Conservation (phyloP, 2,329 filamentous ascomycete genomes). For the Sporothrix phasma region DNA sequence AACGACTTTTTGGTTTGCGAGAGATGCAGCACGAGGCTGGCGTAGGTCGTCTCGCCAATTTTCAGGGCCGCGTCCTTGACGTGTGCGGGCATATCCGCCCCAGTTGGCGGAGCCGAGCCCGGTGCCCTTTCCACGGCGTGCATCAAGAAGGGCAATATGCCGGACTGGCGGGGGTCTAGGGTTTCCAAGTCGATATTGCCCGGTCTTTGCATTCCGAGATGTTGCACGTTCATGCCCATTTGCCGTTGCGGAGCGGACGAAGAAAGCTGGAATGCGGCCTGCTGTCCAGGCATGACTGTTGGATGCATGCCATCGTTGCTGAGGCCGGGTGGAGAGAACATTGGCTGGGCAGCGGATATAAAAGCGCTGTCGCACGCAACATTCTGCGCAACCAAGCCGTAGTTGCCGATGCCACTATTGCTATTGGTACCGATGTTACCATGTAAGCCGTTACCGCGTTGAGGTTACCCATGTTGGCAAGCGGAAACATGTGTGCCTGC, state of each 20-base stretch:
- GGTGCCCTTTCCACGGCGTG: not conserved
- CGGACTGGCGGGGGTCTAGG: slow-evolving; percentile 11
- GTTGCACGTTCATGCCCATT: not conserved
- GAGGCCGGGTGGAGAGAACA: slow-evolving; percentile 15
- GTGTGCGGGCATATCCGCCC: slow-evolving; percentile 22
- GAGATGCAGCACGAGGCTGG: slow-evolving; percentile 57
- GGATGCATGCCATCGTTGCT: slow-evolving; percentile 9
- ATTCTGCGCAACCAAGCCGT: slow-evolving; percentile 29
- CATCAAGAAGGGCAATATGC: not conserved
- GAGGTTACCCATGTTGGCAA: slow-evolving; percentile 20
- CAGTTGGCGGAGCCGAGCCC: not conserved
- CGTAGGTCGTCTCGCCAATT: slow-evolving; percentile 63
- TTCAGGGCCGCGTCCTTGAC: slow-evolving; percentile 61
- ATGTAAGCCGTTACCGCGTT: not conserved
- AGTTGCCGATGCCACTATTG: slow-evolving; percentile 5
- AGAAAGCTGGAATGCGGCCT: not conserved
- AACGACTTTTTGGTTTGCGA: slow-evolving; percentile 47
- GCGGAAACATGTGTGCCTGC: slow-evolving; percentile 16
- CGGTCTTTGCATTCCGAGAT: not conserved
- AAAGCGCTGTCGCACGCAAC: slow-evolving; percentile 26
- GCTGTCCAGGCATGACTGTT: not conserved
- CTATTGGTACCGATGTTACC: not conserved
- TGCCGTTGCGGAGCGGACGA: not conserved
- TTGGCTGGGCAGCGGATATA: slow-evolving; percentile 23
- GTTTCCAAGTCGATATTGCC: slow-evolving; percentile 22